phyloP scores from a whole-genome alignment of 306 rosid genomes.

The Ormosia semicastrata region DNA sequence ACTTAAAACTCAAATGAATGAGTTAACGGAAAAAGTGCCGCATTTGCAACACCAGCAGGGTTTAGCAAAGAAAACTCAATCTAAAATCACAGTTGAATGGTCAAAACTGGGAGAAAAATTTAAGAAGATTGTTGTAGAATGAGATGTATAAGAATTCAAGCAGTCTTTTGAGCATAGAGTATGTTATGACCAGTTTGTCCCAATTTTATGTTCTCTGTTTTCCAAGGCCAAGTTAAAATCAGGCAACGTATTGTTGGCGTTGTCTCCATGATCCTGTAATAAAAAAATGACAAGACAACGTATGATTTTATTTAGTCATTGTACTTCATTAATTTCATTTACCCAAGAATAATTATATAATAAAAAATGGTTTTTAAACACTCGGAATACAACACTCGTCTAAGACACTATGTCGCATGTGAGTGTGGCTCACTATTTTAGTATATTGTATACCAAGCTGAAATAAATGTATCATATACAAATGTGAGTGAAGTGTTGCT shows the following conservation, averaged over 20 bases:
- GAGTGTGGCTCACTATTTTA: no score
- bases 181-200: no score
- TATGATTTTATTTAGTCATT: slow-evolving; percentile 5
- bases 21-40: neutral
- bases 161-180: neutral
- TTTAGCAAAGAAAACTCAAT: neutral
- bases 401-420: no score
- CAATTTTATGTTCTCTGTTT: slow-evolving; percentile 47
- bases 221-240: slow-evolving; percentile 91
- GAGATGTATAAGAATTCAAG: neutral
- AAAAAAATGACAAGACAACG: neutral
- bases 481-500: no score
- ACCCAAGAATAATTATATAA: slow-evolving; percentile 12
- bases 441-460: no score
- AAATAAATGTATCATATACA: no score
- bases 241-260: slow-evolving; percentile 82
- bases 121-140: neutral
- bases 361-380: no score
- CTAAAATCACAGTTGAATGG: neutral
- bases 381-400: no score
- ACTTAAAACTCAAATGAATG: neutral
- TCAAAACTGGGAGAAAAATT: neutral
- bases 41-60: neutral
- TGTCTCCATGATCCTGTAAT: slow-evolving; percentile 54
- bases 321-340: neutral